Evolutionary conservation across 768 basidiomycete genomes (phyloP).

Genomic region (Serendipita sp.): DNA sequence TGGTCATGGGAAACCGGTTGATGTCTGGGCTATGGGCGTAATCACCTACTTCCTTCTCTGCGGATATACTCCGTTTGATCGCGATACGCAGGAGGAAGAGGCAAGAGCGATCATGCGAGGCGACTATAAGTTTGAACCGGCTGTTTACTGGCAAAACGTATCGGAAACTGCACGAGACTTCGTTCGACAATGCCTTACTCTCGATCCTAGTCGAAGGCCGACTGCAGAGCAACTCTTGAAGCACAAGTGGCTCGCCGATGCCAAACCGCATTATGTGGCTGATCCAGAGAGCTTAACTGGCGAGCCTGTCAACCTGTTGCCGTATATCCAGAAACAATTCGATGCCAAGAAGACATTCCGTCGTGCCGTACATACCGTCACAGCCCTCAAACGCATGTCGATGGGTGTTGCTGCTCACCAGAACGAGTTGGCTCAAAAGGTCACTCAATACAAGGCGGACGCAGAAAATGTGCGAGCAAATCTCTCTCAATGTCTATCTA

Average conservation of each 20-base stretch:
- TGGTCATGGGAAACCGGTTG: slow-evolving; percentile 89
- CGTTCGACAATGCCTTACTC: slow-evolving; percentile 63
- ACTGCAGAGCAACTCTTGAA: slow-evolving; percentile 58
- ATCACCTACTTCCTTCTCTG: slow-evolving; percentile 93
- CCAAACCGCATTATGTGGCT: slow-evolving; percentile 52
- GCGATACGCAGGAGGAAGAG: slow-evolving; percentile 72
- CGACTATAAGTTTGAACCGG: slow-evolving; percentile 82
- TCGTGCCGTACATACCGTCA: slow-evolving; percentile 73
- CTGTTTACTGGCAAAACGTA: slow-evolving; percentile 79
- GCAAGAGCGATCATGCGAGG: slow-evolving; percentile 91
- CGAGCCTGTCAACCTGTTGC: slow-evolving; percentile 60
- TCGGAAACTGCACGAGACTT: slow-evolving; percentile 71
- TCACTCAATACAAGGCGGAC: slow-evolving; percentile 63
- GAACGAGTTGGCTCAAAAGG: slow-evolving; percentile 36
- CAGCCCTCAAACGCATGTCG: slow-evolving; percentile 70
- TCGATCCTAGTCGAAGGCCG: slow-evolving; percentile 65
- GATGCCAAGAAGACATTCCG: slow-evolving; percentile 86
- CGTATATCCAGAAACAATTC: slow-evolving; percentile 78
- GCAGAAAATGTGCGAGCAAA: slow-evolving; percentile 34
- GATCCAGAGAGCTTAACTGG: slow-evolving; percentile 42
- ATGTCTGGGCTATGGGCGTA: slow-evolving; percentile 96
- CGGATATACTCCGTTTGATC: slow-evolving; percentile 92
- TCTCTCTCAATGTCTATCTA: neutral
- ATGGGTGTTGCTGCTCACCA: slow-evolving; percentile 32
- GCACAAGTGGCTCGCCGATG: slow-evolving; percentile 68